Base-by-base conservation (phyloP, 768 basidiomycete genomes). In the Termitomyces sp. region DNA sequence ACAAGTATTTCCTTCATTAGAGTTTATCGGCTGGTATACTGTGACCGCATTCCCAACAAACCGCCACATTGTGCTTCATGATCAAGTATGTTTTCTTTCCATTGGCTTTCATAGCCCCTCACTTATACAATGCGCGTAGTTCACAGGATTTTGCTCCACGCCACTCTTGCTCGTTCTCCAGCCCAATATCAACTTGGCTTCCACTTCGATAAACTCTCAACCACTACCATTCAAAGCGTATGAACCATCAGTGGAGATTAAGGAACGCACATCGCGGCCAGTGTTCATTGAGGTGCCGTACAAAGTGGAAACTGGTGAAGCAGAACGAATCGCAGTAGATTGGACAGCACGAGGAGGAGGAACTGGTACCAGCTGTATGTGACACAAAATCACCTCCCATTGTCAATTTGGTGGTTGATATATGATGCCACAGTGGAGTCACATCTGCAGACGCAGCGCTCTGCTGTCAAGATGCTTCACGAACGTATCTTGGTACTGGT, bases 1-100 rank as follows among this genome's bases (percentile, higher is more conserved):
- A 72, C 95, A 97, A 74, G 96, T 98, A 22, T 98, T 99, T 71
- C 97, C 97, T 12, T 94, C 95, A 0, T 81, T 98, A 34, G 97
- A 98, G 68, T 88, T 99, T 68, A 91, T 99, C 51, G 97, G 97
- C 8, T 99, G 97, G 97, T 99, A 99, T 73, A 91, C 91, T 0
- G 87, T 95, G 44, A 88, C 93, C 16, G 70, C 81, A n/a, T 75
- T 78, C 12, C 93, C 93, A 0, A 87, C 87, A 1, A 66, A 81
- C n/a, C 77, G 76, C 20, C 94, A 98, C 66, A 86, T 93, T 45
- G 78, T 82, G 1, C 79, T 98, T 18, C 93, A 98, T 69, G 87
- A 91, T 69, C 93, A 97, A 78, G 95, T 87, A 58, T 16, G 73
- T 62, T 26, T 20, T 32, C 16, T 47, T 37, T 48, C 16, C 12